Conservation (phyloP, 345 rosid genomes). For the Populus simonii region DNA sequence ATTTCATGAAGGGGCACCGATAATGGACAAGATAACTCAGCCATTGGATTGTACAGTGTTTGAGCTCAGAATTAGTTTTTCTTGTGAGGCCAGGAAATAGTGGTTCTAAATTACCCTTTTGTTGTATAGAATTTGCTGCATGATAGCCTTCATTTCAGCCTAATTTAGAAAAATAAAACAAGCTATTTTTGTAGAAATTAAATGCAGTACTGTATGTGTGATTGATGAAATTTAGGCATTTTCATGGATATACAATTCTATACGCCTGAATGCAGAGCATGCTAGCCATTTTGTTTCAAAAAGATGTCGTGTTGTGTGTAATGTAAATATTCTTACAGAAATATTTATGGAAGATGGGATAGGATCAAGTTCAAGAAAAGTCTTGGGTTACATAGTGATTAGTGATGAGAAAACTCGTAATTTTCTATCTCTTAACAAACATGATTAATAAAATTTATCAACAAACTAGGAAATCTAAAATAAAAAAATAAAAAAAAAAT, state of each 20-base stretch:
- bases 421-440: too few relatives aligned
- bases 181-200: neutral
- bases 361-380: too few relatives aligned
- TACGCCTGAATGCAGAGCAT: neutral
- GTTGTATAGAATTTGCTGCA: neutral
- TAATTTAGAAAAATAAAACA: neutral
- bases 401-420: too few relatives aligned
- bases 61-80: neutral
- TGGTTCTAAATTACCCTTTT: neutral
- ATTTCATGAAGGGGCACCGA: neutral
- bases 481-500: too few relatives aligned
- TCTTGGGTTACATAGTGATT: too few relatives aligned
- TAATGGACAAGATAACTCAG: too few relatives aligned
- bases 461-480: too few relatives aligned
- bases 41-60: neutral
- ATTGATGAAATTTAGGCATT: neutral
- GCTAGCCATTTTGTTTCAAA: constrained; percentile 17
- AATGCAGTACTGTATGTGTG: neutral
- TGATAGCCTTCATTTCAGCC: neutral
- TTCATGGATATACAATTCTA: neutral
- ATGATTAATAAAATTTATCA: too few relatives aligned
- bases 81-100: neutral
- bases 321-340: too few relatives aligned
- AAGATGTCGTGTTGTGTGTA: neutral
- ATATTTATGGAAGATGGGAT: too few relatives aligned